Evolutionary conservation across 1,139 yeast genomes (phyloP).

Genomic region (Geotrichum aggregatum): DNA sequence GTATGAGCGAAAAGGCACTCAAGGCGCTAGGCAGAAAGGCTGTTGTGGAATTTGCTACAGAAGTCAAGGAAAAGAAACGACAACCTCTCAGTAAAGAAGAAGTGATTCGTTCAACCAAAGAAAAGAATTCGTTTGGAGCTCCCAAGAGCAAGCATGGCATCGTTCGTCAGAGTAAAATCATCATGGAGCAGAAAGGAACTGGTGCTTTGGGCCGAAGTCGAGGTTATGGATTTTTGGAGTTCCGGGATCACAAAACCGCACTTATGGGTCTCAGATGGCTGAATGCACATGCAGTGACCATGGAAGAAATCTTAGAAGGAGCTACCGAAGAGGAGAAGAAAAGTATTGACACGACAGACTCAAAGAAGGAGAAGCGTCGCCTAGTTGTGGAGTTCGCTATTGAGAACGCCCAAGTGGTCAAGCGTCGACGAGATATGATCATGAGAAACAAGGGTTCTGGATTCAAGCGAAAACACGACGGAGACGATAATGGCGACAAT

Average conservation of each 20-base stretch:
- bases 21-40: constrained; percentile 94
- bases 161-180: constrained; percentile 87
- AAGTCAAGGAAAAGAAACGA: constrained; percentile 68
- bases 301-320: constrained; percentile 68
- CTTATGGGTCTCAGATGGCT: constrained; percentile 96
- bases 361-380: constrained; percentile 61
- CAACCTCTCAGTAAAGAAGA: constrained; percentile 91
- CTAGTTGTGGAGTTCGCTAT: constrained; percentile 93
- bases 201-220: constrained; percentile 87
- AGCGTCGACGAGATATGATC: constrained; percentile 68
- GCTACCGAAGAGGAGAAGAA: constrained; percentile 61
- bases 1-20: constrained; percentile 81
- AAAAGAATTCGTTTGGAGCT: constrained; percentile 51
- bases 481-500: constrained; percentile 41
- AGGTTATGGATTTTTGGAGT: constrained; percentile 95
- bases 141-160: constrained; percentile 77
- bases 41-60: constrained; percentile 91
- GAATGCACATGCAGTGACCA: constrained; percentile 82
- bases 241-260: constrained; percentile 87
- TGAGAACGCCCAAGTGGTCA: constrained; percentile 89
- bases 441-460: constrained; percentile 25
- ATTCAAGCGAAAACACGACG: constrained; percentile 37
- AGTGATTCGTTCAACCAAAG: constrained; percentile 67
- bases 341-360: constrained; percentile 46
- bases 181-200: constrained; percentile 84